Evolutionary conservation across 305 asterid species (phyloP).

Genomic region (Ilex paraguariensis): DNA sequence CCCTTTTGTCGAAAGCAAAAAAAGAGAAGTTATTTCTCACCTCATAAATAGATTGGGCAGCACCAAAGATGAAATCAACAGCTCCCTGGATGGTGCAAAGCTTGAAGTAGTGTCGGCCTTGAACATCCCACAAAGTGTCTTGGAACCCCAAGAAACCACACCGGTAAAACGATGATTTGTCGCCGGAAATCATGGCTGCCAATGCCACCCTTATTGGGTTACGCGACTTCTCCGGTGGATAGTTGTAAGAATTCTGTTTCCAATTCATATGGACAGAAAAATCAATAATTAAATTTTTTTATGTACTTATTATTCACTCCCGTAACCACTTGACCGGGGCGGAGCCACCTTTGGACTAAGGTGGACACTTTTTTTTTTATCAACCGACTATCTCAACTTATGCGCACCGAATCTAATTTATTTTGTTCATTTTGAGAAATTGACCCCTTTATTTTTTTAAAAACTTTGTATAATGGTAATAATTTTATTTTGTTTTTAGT

Average conservation of each 20-base stretch:
- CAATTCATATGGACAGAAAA: not conserved
- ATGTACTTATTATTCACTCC: too few relatives aligned
- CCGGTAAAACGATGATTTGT: conserved; percentile 44
- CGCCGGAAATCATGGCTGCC: conserved; percentile 60
- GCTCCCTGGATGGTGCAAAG: conserved; percentile 61
- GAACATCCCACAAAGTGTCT: conserved; percentile 62
- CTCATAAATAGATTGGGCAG: conserved; percentile 72
- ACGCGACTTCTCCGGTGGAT: conserved; percentile 30
- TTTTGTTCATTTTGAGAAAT: too few relatives aligned
- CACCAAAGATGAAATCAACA: conserved; percentile 70
- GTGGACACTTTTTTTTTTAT: too few relatives aligned
- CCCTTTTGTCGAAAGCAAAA: not conserved
- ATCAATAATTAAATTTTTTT: too few relatives aligned
- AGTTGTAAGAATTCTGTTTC: conserved; percentile 57
- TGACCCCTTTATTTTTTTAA: too few relatives aligned
- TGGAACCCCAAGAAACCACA: conserved; percentile 61
- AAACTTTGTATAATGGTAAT: too few relatives aligned
- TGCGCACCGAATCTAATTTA: too few relatives aligned
- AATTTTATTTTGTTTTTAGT: too few relatives aligned
- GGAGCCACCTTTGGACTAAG: too few relatives aligned
- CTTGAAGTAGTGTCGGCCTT: conserved; percentile 64
- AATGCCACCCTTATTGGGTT: conserved; percentile 36
- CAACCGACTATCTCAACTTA: too few relatives aligned
- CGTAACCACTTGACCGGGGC: too few relatives aligned
- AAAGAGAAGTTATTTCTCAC: conserved; percentile 17